Conservation (phyloP, 192 early-diverging fungal species). For the Coemansia sp. region DNA sequence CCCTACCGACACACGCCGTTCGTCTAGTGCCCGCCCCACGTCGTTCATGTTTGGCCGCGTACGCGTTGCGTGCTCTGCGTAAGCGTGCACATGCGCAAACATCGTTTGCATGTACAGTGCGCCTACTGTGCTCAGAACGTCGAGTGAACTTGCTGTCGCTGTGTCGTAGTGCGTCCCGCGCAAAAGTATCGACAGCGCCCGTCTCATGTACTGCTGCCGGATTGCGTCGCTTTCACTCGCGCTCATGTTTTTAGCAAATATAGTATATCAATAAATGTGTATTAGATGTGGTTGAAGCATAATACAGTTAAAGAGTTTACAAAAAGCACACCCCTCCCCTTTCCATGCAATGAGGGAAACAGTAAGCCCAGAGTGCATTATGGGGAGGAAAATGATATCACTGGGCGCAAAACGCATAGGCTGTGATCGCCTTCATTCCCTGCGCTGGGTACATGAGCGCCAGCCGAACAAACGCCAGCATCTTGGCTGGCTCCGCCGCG, state of each 20-base stretch:
- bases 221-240: slow-evolving; percentile 17
- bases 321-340: too few relatives aligned
- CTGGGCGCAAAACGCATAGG: slow-evolving; percentile 54
- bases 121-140: slow-evolving; percentile 38
- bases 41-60: slow-evolving; percentile 55
- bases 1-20: slow-evolving; percentile 29
- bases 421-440: slow-evolving; percentile 53
- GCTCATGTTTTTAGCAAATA: slow-evolving; percentile 16
- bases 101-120: slow-evolving; percentile 50
- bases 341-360: too few relatives aligned
- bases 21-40: slow-evolving; percentile 45
- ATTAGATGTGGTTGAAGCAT: too few relatives aligned
- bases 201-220: slow-evolving; percentile 38
- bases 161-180: slow-evolving; percentile 33
- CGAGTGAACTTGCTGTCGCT: slow-evolving; percentile 31
- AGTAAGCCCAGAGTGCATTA: not conserved
- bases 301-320: too few relatives aligned
- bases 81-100: slow-evolving; percentile 51
- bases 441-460: slow-evolving; percentile 73
- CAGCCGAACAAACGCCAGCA: slow-evolving; percentile 76
- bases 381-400: slow-evolving; percentile 5
- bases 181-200: slow-evolving; percentile 38
- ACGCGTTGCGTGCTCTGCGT: slow-evolving; percentile 53
- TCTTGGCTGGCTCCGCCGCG: slow-evolving; percentile 65
- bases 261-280: not conserved